Evolutionary conservation across 2,329 filamentous ascomycete species (phyloP).

Genomic region (Phyllosticta paracitricarpa): DNA sequence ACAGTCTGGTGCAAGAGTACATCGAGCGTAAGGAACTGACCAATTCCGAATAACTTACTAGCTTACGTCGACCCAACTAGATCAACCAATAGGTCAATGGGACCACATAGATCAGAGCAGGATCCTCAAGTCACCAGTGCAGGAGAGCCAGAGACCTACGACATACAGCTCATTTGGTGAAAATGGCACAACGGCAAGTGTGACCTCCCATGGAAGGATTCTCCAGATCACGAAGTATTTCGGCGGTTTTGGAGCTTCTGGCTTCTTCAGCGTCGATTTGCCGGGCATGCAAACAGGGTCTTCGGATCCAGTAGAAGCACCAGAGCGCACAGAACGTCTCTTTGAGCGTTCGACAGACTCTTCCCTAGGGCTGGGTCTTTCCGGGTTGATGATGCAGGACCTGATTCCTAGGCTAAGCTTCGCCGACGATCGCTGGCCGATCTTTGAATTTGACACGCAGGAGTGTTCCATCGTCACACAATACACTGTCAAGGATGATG

Average conservation of each 20-base stretch:
- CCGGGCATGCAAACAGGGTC: not conserved
- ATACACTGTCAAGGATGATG: not conserved
- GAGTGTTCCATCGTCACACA: not conserved
- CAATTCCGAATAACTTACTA: no score
- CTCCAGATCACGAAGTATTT: constrained; percentile 3
- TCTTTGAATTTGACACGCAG: not conserved
- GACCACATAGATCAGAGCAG: not conserved
- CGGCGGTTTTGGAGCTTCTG: not conserved
- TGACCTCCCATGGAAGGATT: not conserved
- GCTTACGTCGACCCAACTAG: no score
- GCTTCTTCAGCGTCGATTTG: not conserved
- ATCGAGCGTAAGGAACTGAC: no score
- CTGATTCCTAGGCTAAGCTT: not conserved
- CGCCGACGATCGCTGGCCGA: constrained; percentile 2
- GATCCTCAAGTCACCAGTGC: not conserved
- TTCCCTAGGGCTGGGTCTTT: not conserved
- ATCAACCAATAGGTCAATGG: no score
- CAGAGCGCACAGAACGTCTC: not conserved
- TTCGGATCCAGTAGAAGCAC: not conserved
- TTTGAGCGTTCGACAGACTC: not conserved
- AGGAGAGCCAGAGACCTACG: not conserved
- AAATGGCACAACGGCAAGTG: not conserved
- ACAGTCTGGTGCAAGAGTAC: no score
- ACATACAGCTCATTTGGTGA: constrained; percentile 1
- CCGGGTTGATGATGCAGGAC: not conserved